Base-by-base conservation (phyloP, 164 flowering plant species). In the Warburgia ugandensis region DNA sequence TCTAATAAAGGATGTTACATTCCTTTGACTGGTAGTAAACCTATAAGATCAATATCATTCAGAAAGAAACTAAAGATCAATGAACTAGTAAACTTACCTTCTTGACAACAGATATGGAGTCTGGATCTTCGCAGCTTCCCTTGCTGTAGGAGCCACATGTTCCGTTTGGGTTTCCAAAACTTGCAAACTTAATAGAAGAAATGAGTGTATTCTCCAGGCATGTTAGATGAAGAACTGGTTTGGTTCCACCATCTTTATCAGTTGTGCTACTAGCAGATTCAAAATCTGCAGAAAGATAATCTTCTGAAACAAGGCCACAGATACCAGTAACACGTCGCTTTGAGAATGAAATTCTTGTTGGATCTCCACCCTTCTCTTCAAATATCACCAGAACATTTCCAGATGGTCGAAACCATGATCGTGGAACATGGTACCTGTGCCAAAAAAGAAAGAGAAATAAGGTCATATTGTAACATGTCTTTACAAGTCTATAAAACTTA, bases 321-420 rank as follows among this genome's bases (percentile, higher is more conserved):
- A 69, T 43, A 14, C 76, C 60, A 4, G 80, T 63, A 9, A 65
- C 59, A 67, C 62, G 75, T n/a, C 99, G 71, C 54, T 59, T 83
- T 3, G 95, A 77, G 58, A 94, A 79, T 23, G 44, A 65, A 42
- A 89, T 75, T 43, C 76, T 62, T 17, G 76, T 68, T 39, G 99
- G 99, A 65, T 94, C 88, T 46, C 96, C 97, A 50, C 99, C 99
- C 70, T 61, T 77, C 73, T 94, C 99, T 67, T 94, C 99, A 49
- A 94, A 86, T 29, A 94, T 73, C 54, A 89, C 97, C 57, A 94
- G 68, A 38, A 74, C 50, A 43, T 94, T 94, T 51, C 82, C 96
- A 29, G 96, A 71, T 49, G 89, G 80, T 72, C 76, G 76, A 77
- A 94, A 94, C 99, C 99, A 94, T 58, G 97, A 89, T 27, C 97